phyloP scores from a whole-genome alignment of 1,284 basidiomycete species.

The Athelia sp. region DNA sequence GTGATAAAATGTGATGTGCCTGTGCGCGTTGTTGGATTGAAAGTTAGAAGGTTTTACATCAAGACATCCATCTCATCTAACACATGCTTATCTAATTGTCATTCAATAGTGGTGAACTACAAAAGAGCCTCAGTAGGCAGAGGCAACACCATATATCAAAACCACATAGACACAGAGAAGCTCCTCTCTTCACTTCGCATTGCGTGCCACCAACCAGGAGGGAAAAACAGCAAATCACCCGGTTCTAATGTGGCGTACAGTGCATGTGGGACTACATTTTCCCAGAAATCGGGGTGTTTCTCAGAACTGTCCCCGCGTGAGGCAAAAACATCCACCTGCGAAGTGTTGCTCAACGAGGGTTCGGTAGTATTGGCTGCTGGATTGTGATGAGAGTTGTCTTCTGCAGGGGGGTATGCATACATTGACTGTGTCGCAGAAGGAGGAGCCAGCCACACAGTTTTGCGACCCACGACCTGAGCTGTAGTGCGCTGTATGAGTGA shows the following conservation, averaged over 20 bases:
- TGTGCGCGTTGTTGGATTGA: too few relatives aligned
- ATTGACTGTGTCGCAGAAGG: slow-evolving; percentile 52
- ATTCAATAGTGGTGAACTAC: too few relatives aligned
- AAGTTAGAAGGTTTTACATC: too few relatives aligned
- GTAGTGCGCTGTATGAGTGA: slow-evolving; percentile 2
- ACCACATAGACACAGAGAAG: slow-evolving; percentile 82
- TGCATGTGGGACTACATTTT: slow-evolving; percentile 59
- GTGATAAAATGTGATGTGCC: too few relatives aligned
- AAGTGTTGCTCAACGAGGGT: slow-evolving; percentile 60
- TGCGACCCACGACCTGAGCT: slow-evolving; percentile 87
- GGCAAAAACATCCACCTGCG: slow-evolving; percentile 63
- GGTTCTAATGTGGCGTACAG: slow-evolving; percentile 63
- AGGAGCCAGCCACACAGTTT: slow-evolving; percentile 92
- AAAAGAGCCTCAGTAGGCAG: too few relatives aligned
- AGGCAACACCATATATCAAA: slow-evolving; percentile 33
- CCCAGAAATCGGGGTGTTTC: slow-evolving; percentile 45
- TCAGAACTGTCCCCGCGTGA: slow-evolving; percentile 18
- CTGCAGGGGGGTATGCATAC: slow-evolving; percentile 40
- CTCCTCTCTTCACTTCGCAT: slow-evolving; percentile 78
- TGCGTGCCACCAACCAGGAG: slow-evolving; percentile 92
- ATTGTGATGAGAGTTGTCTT: slow-evolving; percentile 22
- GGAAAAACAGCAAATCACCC: slow-evolving; percentile 85
- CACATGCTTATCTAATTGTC: not conserved
- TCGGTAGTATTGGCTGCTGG: slow-evolving; percentile 33
- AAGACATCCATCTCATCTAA: not conserved